Base-by-base conservation (phyloP, 164 flowering plant genomes). In the Berberis thunbergii region DNA sequence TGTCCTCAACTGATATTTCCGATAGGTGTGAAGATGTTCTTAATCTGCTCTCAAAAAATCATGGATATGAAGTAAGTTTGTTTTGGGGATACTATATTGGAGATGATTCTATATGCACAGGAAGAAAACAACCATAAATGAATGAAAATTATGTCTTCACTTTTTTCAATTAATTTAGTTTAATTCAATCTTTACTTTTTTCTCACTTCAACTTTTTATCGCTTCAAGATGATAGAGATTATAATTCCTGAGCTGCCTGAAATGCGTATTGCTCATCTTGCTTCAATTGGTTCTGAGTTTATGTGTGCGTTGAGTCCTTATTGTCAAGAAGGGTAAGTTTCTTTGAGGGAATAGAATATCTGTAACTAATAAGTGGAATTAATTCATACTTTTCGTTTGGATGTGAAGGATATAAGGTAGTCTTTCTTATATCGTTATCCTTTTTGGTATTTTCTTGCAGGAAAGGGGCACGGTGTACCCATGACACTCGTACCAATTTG, bases 201-300 rank as follows among this genome's bases (percentile, higher is more conserved):
- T 26, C 26, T 26, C 26, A 26, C 26, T 26, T 26, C 26, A 26
- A 26, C 26, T 26, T 26, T 26, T 26, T 62, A 58, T 57, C 62
- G 56, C 45, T 70, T 70, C 60, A 77, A 92, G 98, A 74, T 74
- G 43, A 71, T 73, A 61, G 99, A 94, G 78, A 81, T 94, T 69
- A 81, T 77, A 48, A 75, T 91, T 66, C 99, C 99, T 10, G 99
- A 94, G 81, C 75, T 94, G 63, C 77, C 64, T 41, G 88, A 89
- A 74, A 86, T 94, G 99, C 89, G 86, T 38, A 73, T 75, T 66
- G 87, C 99, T 58, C 97, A 94, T 79, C 11, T 85, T 72, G 93
- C 89, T 79, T 84, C 97, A 4, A 83, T 91, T 77, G 99, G 99
- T 59, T 81, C 93, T 55, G 97, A 91, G 74, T 2, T 78, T 26